Evolutionary conservation across 2,329 filamentous ascomycete genomes (phyloP).

Genomic region (Stylonectria norvegica): DNA sequence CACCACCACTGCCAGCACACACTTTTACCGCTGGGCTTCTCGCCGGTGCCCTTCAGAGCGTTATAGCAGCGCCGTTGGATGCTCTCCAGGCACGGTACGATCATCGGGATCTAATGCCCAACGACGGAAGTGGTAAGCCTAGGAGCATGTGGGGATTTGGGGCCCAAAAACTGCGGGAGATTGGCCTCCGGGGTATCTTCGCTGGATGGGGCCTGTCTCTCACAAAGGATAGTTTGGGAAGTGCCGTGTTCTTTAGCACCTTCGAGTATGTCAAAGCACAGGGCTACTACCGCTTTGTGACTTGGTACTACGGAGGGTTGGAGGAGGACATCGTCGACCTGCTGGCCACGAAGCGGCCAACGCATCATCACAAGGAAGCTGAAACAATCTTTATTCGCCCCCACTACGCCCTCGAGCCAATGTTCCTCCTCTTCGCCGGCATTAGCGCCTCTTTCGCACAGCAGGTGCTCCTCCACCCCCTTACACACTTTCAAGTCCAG

Average conservation of each 20-base stretch:
- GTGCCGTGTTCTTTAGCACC: constrained; percentile 68
- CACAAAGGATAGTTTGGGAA: constrained; percentile 66
- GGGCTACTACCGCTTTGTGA: constrained; percentile 65
- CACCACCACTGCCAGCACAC: constrained; percentile 59
- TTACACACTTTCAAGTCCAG: constrained; percentile 66
- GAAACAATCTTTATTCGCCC: constrained; percentile 58
- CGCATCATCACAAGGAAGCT: constrained; percentile 16
- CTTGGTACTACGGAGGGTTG: constrained; percentile 63
- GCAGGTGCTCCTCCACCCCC: constrained; percentile 66
- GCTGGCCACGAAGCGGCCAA: constrained; percentile 46
- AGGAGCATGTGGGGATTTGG: constrained; percentile 73
- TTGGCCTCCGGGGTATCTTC: constrained; percentile 69
- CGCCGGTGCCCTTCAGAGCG: constrained; percentile 66
- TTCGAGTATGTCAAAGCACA: constrained; percentile 78
- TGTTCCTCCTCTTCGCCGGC: constrained; percentile 67
- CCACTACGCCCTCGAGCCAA: constrained; percentile 72
- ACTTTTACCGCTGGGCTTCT: constrained; percentile 69
- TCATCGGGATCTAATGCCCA: constrained; percentile 46
- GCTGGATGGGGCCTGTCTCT: constrained; percentile 69
- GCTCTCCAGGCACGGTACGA: constrained; percentile 73
- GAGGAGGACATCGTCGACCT: constrained; percentile 50
- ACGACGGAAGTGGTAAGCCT: constrained; percentile 39
- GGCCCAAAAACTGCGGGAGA: constrained; percentile 60
- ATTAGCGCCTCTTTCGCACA: constrained; percentile 65
- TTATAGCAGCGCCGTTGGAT: constrained; percentile 71